Evolutionary conservation across 2,329 filamentous ascomycete species (phyloP).

Genomic region (Hymenoscyphus occultus): DNA sequence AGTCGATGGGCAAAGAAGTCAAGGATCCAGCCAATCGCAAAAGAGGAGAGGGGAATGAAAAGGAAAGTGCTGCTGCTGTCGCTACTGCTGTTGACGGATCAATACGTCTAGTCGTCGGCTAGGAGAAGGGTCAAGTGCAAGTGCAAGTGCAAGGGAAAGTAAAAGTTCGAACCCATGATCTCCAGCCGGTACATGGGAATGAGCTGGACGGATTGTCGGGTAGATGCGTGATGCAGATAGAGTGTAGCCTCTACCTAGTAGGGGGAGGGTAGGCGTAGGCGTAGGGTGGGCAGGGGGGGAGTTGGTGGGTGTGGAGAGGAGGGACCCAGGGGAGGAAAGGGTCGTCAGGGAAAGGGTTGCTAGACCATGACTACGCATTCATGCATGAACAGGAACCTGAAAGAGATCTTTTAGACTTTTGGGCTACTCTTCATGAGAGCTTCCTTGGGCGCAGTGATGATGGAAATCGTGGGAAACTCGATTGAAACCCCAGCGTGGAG

Average conservation of each 20-base stretch:
- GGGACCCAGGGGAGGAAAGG: neutral
- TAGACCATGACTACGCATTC: constrained; percentile 36
- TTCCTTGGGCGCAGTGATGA: constrained; percentile 14
- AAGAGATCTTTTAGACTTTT: constrained; percentile 25
- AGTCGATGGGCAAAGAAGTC: constrained; percentile 45
- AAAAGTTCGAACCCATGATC: constrained; percentile 35
- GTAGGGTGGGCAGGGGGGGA: constrained; percentile 29
- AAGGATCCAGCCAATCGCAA: constrained; percentile 42
- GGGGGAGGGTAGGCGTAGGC: constrained; percentile 29
- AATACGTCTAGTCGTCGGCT: constrained; percentile 31
- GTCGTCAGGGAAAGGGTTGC: constrained; percentile 28
- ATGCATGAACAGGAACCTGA: constrained; percentile 38
- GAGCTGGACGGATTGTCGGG: constrained; percentile 34
- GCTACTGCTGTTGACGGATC: constrained; percentile 31
- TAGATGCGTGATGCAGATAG: constrained; percentile 37
- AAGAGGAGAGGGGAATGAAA: constrained; percentile 35
- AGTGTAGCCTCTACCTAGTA: constrained; percentile 28
- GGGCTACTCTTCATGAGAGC: constrained; percentile 22
- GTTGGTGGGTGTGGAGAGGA: constrained; percentile 15
- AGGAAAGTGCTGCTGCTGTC: constrained; percentile 11
- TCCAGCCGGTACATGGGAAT: constrained; percentile 32
- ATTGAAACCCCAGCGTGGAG: constrained; percentile 34
- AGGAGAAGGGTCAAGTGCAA: constrained; percentile 24
- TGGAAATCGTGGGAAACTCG: constrained; percentile 24
- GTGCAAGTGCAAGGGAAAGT: constrained; percentile 27